Percentiles rank a stretch among this genome's conserved stretches.
These are phyloP conservation scores for Auricularia heimuer DNA, from an alignment of 768 basidiomycete genomes.

Conservation along the genomic window DNA sequence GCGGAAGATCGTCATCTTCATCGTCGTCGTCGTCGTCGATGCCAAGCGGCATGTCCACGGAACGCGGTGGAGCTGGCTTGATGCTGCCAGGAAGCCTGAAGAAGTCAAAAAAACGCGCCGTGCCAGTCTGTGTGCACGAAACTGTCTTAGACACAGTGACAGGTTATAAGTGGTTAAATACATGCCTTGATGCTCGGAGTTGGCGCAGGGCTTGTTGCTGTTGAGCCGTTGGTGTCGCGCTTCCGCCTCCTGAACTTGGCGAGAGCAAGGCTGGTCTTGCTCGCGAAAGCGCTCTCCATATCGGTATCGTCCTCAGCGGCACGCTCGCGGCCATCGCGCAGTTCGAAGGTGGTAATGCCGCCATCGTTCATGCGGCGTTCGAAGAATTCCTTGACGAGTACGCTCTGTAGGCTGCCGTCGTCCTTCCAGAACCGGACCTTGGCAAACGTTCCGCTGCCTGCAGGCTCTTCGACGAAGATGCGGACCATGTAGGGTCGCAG, in stretches of 20 bases:
- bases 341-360: slow-evolving; percentile 4
- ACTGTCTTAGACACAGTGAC: background rate
- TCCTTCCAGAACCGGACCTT: slow-evolving; percentile 8
- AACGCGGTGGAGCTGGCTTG: background rate
- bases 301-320: slow-evolving; percentile 1
- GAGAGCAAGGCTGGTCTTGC: background rate
- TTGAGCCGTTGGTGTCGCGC: background rate
- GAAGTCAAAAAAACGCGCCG: background rate
- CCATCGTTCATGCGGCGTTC: slow-evolving; percentile 1
- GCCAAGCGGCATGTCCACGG: background rate
- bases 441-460: slow-evolving; percentile 2
- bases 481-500: slow-evolving; percentile 6
- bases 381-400: slow-evolving; percentile 7
- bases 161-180: background rate
- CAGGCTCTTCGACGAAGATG: slow-evolving; percentile 7
- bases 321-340: slow-evolving; percentile 6
- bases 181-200: background rate
- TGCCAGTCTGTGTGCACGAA: background rate
- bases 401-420: slow-evolving; percentile 8
- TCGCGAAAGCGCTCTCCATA: background rate
- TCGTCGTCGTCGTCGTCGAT: background rate
- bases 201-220: background rate
- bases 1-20: background rate
- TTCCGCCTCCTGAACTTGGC: background rate
- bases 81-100: background rate